Base-by-base conservation (phyloP, 148 eudicot genomes). In the Camellia granthamiana region DNA sequence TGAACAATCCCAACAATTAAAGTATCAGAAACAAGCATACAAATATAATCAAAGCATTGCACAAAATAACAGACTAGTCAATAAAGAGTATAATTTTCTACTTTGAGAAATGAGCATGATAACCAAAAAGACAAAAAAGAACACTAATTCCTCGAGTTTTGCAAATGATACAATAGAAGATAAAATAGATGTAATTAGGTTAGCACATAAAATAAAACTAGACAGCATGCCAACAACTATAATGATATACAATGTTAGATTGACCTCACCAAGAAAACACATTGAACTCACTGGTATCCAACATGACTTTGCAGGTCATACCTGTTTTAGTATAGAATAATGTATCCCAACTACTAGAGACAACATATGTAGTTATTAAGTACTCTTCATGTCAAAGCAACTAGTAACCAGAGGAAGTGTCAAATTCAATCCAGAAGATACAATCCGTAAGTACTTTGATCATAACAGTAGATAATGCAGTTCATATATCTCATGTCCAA, bases 311-410 rank as follows among this genome's bases (percentile, higher is more conserved):
- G 47, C 47, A 67, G n/a, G 41, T 41, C 71, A 67, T 41, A 67
- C 41, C 11, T 10, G 47, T 30, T 8, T 41, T 67, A 44, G 41
- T 38, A 43, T 3, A 14, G 49, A n/a, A 67, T 67, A 41, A 67
- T 5, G 71, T 67, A 46, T 49, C 41, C 71, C 46, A 38, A 38
- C 71, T 67, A 67, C 18, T 67, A 38, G 41, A 41, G 70, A 66
- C 15, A 66, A 30, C 70, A 30, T 11, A 41, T 49, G 13, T 14
- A 67, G 46, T 12, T 14, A 14, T 3, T 41, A 30, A 14, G 6
- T 5, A 67, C 18, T 67, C 70, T 14, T 67, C 41, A 67, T 67
- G 47, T 67, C 71, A 67, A 67, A 67, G 71, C 49, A 67, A 67
- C 47, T 14, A 4, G 52, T 49, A 49, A 49, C 52, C 52, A 49